These are phyloP conservation scores for Globisporangium middletonii DNA, from an alignment of 352 stramenopile species.

Conservation along the genomic window DNA sequence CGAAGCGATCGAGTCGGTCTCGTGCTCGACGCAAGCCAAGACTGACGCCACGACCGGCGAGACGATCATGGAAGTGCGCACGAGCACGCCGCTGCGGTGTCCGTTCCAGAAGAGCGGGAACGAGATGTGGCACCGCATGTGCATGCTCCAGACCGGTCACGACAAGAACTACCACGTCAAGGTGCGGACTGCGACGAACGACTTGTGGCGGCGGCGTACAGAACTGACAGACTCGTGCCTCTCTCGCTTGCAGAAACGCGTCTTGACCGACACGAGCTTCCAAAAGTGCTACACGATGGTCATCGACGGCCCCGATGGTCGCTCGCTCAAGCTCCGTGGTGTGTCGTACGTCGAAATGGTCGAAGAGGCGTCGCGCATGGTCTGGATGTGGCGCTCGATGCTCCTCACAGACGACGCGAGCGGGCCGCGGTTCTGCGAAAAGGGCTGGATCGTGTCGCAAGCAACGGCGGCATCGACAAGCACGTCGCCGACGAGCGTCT, in stretches of 20 bases:
- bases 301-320: constrained; percentile 4
- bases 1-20: background rate
- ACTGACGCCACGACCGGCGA: background rate
- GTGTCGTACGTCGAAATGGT: constrained; percentile 6
- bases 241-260: constrained; percentile 6
- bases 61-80: constrained; percentile 8
- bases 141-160: constrained; percentile 8
- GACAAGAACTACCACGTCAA: constrained; percentile 13
- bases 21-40: constrained; percentile 7
- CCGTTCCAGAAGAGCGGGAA: constrained; percentile 8
- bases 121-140: constrained; percentile 3
- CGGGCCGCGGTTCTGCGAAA: constrained; percentile 7
- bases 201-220: too few relatives aligned
- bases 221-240: too few relatives aligned
- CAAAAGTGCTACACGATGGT: constrained; percentile 15
- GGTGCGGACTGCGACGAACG: background rate
- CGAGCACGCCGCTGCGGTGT: constrained; percentile 5
- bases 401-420: background rate
- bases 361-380: constrained; percentile 5
- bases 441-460: constrained; percentile 10
- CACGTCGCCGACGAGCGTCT: background rate
- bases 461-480: background rate
- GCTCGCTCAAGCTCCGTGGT: constrained; percentile 5
- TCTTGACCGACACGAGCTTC: constrained; percentile 4
- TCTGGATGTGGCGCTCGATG: constrained; percentile 3